Base-by-base conservation (phyloP, 148 eudicot genomes). In the Arctostaphylos glauca region DNA sequence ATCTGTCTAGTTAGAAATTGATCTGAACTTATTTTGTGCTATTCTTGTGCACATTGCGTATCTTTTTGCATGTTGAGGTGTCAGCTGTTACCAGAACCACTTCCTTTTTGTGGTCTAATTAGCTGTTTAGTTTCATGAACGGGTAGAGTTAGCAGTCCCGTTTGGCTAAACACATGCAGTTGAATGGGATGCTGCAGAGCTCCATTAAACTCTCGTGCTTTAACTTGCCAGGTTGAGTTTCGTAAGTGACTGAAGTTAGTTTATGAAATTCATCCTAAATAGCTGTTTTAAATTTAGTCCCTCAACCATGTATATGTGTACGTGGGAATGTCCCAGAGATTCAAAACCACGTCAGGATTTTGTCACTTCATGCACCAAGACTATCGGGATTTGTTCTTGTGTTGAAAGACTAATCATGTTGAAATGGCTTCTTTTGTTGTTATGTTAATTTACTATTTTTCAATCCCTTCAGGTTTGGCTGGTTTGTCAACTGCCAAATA, bases 401-500 rank as follows among this genome's bases (percentile, higher is more conserved):
- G 23, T 67, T 64, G 43, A 44, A 7, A 58, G 48, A 23, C 47
- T 59, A 47, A 23, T 81, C 7, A 23, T 58, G 25, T 73, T 58
- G 21, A 14, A 25, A 53, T 31, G 15, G 9, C 52, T 52, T 67
- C 10, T 49, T 52, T 25, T 75, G 47, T 41, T 50, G 52, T 75
- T 8, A 23, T 53, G 55, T 23, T 10, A 76, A 73, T 46, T 84
- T 68, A 46, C 70, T 66, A 58, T 54, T 18, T 54, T 80, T 54
- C 64, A 73, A 12, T 77, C 15, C 56, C 76, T 89, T 31, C 91
- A 96, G 99, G 98, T 90, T 89, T 97, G 91, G 99, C 94, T 74
- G 99, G 99, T 86, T 90, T 97, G 83, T 94, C 97, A 60, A 97
- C 98, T 54, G 99, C 98, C 80, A 97, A 97, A 86, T 94, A 97